Evolutionary conservation across 805 yeast genomes (phyloP).

Genomic region (Wickerhamomyces kurtzmanii): DNA sequence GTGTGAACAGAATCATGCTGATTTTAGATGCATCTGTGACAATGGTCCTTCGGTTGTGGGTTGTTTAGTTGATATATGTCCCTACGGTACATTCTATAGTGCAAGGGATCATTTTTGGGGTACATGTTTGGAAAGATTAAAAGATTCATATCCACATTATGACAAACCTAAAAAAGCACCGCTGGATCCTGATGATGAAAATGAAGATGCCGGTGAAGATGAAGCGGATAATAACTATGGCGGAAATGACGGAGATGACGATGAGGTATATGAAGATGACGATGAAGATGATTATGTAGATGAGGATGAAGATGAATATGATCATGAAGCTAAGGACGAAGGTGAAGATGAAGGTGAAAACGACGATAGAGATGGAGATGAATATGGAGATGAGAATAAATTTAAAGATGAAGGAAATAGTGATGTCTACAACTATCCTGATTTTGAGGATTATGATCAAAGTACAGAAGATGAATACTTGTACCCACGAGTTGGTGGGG

Average conservation of each 20-base stretch:
- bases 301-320: conserved; percentile 6
- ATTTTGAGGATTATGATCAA: conserved; percentile 15
- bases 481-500: conserved; percentile 3
- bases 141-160: conserved; percentile 15
- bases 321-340: conserved; percentile 5
- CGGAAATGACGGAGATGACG: conserved; percentile 4
- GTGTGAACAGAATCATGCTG: conserved; percentile 23
- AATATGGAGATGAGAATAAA: conserved; percentile 13
- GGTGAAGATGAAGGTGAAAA: conserved; percentile 8
- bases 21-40: conserved; percentile 30
- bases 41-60: conserved; percentile 27
- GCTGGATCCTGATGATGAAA: background rate
- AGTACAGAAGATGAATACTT: conserved; percentile 21
- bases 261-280: conserved; percentile 5
- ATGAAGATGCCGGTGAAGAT: conserved; percentile 3
- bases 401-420: conserved; percentile 4
- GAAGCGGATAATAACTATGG: conserved; percentile 4
- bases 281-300: conserved; percentile 9
- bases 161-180: background rate
- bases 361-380: conserved; percentile 17
- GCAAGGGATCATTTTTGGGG: conserved; percentile 40
- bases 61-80: conserved; percentile 36
- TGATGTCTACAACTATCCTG: conserved; percentile 9
- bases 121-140: conserved; percentile 25
- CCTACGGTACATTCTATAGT: conserved; percentile 28